Evolutionary conservation across 164 flowering plant species (phyloP).

Genomic region (Dillenia suffruticosa): DNA sequence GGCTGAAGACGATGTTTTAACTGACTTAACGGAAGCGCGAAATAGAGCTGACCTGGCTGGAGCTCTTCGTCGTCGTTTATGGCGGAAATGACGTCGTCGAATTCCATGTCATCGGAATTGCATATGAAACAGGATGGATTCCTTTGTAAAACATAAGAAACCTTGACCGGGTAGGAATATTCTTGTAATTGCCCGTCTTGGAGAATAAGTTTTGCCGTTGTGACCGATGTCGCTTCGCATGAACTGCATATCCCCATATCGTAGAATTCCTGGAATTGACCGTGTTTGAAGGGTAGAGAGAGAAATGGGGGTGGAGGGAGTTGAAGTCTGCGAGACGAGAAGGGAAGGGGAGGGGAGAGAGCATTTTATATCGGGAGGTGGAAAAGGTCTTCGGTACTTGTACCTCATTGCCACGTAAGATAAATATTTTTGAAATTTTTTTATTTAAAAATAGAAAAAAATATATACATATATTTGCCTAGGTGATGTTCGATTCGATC

Average conservation of each 20-base stretch:
- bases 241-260: slow-evolving; percentile 58
- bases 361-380: no score
- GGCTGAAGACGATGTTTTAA: slow-evolving; percentile 45
- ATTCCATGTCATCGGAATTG: slow-evolving; percentile 86
- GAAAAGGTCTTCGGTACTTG: no score
- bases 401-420: no score
- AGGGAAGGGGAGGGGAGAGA: not conserved
- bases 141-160: slow-evolving; percentile 47
- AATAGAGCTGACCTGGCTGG: slow-evolving; percentile 74
- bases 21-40: slow-evolving; percentile 57
- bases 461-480: no score
- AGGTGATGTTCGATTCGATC: no score
- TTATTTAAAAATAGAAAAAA: no score
- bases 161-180: slow-evolving; percentile 67
- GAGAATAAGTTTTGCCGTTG: slow-evolving; percentile 65
- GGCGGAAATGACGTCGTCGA: slow-evolving; percentile 66
- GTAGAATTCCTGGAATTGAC: no score
- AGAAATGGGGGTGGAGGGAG: not conserved
- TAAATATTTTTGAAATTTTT: no score
- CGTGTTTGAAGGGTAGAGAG: no score
- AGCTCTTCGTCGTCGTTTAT: slow-evolving; percentile 59
- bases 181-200: slow-evolving; percentile 76
- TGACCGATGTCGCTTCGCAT: slow-evolving; percentile 36
- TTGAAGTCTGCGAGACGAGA: not conserved
- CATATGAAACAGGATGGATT: slow-evolving; percentile 65